A percentile compares a stretch with the other conserved stretches of the same genome.
phyloP scores from a whole-genome alignment of 176 grass and related monocot genomes.

The Paspalum vaginatum region DNA sequence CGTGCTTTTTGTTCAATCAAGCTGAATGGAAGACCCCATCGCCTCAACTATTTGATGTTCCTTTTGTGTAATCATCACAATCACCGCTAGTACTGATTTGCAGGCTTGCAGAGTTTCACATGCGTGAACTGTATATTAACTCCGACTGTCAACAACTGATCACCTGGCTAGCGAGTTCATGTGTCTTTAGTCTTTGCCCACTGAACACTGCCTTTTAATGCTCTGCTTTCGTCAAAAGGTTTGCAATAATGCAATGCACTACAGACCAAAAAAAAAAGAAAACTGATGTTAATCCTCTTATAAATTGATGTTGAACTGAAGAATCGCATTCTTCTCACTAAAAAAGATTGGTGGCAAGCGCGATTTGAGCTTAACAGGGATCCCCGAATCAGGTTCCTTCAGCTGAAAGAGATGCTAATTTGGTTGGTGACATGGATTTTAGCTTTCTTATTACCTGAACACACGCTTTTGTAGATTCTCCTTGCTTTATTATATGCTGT shows the following conservation, averaged over 20 bases:
- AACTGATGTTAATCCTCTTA: neutral
- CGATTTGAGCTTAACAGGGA: neutral
- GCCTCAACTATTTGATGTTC: slow-evolving; percentile 13
- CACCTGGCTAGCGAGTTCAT: neutral
- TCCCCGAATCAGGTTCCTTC: neutral
- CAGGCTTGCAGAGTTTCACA: neutral
- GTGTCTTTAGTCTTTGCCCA: neutral
- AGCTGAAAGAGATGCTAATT: slow-evolving; percentile 14
- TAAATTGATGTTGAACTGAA: neutral
- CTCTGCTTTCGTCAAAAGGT: neutral
- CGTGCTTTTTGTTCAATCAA: neutral
- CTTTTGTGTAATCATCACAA: neutral
- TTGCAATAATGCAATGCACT: neutral
- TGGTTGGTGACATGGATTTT: slow-evolving; percentile 4
- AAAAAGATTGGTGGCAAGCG: neutral
- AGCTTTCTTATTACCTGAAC: neutral
- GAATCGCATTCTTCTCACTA: slow-evolving; percentile 25
- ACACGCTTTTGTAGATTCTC: no score
- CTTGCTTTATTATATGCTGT: no score
- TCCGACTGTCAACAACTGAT: neutral
- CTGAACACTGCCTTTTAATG: neutral
- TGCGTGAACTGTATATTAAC: neutral
- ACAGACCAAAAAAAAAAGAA: neutral
- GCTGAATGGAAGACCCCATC: neutral
- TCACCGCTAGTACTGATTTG: neutral